Percentiles rank a stretch among this genome's conserved stretches.
Evolutionary conservation across 805 yeast genomes (phyloP).

Genomic region (Metschnikowia orientalis): DNA sequence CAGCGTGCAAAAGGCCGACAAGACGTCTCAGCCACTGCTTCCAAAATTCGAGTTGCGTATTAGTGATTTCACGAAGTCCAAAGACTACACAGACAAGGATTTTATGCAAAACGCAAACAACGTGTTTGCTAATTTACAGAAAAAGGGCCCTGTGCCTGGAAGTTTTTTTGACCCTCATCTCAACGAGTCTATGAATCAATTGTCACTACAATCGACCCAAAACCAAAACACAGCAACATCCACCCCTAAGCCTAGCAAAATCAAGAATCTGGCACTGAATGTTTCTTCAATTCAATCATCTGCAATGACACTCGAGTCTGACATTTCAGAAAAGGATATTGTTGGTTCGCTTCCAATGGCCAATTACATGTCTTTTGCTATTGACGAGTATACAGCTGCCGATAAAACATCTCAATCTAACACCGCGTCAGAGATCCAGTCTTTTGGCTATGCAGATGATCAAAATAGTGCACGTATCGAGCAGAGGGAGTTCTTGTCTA

Average conservation of each 20-base stretch:
- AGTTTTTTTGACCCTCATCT: constrained; percentile 5
- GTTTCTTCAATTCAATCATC: neutral
- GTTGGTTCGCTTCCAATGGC: no score
- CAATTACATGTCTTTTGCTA: no score
- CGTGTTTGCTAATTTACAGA: constrained; percentile 36
- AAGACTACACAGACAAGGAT: constrained; percentile 33
- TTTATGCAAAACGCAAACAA: constrained; percentile 37
- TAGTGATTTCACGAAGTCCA: constrained; percentile 28
- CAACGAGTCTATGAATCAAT: constrained; percentile 4
- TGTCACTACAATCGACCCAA: constrained; percentile 6
- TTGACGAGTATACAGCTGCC: constrained; percentile 13
- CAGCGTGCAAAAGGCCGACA: constrained; percentile 12
- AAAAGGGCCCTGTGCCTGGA: constrained; percentile 23
- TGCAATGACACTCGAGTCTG: no score
- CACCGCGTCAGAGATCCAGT: no score
- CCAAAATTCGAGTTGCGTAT: constrained; percentile 21
- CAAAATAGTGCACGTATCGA: no score
- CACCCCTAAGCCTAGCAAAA: constrained; percentile 32
- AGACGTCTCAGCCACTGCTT: constrained; percentile 4
- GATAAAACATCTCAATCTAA: constrained; percentile 10
- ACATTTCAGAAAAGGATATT: no score
- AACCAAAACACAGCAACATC: constrained; percentile 32
- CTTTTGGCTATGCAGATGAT: no score
- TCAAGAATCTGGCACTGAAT: constrained; percentile 1
- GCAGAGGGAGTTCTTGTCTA: no score